A percentile compares a stretch with the other conserved stretches of the same genome.
These are phyloP conservation scores for Exserohilum rostratum DNA, from an alignment of 2,329 filamentous ascomycete genomes.

Conservation along the genomic window DNA sequence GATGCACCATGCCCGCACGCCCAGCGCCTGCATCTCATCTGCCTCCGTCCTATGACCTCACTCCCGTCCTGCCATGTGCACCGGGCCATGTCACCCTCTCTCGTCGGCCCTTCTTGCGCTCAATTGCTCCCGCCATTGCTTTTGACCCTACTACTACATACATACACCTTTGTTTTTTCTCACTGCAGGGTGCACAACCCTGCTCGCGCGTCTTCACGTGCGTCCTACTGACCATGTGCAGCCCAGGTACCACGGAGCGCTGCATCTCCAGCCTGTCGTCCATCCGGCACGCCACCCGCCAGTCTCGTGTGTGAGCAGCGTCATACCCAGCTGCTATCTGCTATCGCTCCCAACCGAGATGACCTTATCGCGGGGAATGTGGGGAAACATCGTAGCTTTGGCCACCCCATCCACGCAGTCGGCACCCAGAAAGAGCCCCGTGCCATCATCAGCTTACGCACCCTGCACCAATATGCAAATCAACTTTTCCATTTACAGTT, in stretches of 20 bases:
- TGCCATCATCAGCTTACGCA: not conserved
- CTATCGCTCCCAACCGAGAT: slow-evolving; percentile 4
- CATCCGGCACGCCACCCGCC: not conserved
- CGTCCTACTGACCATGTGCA: not conserved
- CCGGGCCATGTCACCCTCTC: too few species aligned
- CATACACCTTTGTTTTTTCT: not conserved
- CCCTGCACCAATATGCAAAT: not conserved
- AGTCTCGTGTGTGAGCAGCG: slow-evolving; percentile 1
- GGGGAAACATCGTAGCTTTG: slow-evolving; percentile 11
- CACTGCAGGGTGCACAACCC: not conserved
- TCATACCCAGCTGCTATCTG: slow-evolving; percentile 6
- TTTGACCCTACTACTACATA: not conserved
- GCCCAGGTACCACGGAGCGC: not conserved
- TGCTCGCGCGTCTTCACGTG: slow-evolving; percentile 17
- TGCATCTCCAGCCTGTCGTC: not conserved
- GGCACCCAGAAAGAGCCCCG: slow-evolving; percentile 6
- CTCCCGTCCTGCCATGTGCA: not conserved
- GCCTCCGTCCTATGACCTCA: not conserved
- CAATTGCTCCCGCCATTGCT: not conserved
- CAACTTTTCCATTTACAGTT: not conserved
- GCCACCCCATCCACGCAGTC: slow-evolving; percentile 3
- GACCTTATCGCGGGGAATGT: slow-evolving; percentile 17
- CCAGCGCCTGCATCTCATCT: too few species aligned
- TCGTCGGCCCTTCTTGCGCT: not conserved
- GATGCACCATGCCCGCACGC: too few species aligned